These are phyloP conservation scores for Phytophthora crassamura DNA, from an alignment of 352 stramenopile species.

Conservation along the genomic window DNA sequence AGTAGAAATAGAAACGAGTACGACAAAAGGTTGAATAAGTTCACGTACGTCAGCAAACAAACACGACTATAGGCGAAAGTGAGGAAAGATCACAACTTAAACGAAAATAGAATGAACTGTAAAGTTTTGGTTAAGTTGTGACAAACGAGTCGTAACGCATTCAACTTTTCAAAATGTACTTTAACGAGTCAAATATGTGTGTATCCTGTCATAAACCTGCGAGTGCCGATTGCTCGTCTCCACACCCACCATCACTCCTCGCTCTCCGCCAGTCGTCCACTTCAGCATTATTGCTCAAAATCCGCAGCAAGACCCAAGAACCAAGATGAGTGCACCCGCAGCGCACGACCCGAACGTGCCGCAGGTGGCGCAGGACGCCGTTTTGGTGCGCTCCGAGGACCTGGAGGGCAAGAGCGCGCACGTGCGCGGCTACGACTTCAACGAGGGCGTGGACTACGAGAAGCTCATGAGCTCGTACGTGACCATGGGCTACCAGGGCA, in stretches of 20 bases:
- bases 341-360: constrained; percentile 31
- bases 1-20: constrained; percentile 10
- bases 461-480: constrained; percentile 85
- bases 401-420: constrained; percentile 71
- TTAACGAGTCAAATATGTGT: not conserved
- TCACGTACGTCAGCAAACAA: constrained; percentile 17
- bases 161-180: not conserved
- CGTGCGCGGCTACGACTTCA: constrained; percentile 91
- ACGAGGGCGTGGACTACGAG: constrained; percentile 88
- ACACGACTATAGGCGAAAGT: not conserved
- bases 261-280: constrained; percentile 25
- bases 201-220: not conserved
- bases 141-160: not conserved
- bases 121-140: not conserved
- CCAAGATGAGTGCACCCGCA: constrained; percentile 15
- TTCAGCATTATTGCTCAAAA: constrained; percentile 20
- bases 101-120: not conserved
- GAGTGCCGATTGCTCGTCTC: not conserved
- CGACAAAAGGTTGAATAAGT: constrained; percentile 12
- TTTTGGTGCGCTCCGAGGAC: constrained; percentile 80
- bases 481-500: constrained; percentile 95
- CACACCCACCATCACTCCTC: constrained; percentile 17
- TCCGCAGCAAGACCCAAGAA: constrained; percentile 12
- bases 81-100: not conserved
- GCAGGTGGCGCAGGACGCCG: constrained; percentile 69